These are phyloP conservation scores for Dendrocalamus sinicus DNA, from an alignment of 176 grass and related monocot species.

Conservation along the genomic window DNA sequence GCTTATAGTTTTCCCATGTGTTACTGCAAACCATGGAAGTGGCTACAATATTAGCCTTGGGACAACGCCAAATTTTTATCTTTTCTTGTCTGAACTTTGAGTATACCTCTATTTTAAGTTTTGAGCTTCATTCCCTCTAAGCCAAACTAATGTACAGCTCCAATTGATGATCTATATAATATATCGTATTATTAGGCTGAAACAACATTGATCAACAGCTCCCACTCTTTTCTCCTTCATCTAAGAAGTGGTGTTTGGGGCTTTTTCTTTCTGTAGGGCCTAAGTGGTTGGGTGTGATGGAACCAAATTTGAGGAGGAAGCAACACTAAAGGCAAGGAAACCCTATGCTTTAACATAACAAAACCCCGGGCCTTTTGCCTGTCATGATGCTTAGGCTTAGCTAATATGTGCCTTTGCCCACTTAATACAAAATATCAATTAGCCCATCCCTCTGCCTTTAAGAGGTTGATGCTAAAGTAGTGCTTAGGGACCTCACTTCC, in stretches of 20 bases:
- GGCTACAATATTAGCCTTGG: background rate
- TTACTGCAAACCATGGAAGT: background rate
- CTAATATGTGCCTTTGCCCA: conserved; percentile 23
- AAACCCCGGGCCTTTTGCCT: conserved; percentile 36
- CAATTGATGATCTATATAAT: background rate
- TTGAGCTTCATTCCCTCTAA: conserved; percentile 42
- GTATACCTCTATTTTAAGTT: background rate
- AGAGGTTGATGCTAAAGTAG: conserved; percentile 38
- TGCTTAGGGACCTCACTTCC: conserved; percentile 36
- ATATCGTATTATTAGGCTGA: background rate
- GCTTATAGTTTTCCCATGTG: background rate
- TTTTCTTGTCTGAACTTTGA: background rate
- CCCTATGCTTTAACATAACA: conserved; percentile 37
- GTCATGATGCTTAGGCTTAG: conserved; percentile 48
- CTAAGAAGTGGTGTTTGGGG: conserved; percentile 23
- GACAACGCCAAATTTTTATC: background rate
- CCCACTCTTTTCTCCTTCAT: background rate
- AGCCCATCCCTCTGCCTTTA: conserved; percentile 22
- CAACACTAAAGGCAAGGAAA: conserved; percentile 40
- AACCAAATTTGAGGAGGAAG: conserved; percentile 49
- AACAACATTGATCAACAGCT: conserved; percentile 11
- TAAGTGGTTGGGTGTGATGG: conserved; percentile 40
- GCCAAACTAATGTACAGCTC: background rate
- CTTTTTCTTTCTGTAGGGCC: conserved; percentile 6
- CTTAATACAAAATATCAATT: conserved; percentile 26